Conservation (phyloP, 257 asterid genomes). For the Voacanga thouarsii region DNA sequence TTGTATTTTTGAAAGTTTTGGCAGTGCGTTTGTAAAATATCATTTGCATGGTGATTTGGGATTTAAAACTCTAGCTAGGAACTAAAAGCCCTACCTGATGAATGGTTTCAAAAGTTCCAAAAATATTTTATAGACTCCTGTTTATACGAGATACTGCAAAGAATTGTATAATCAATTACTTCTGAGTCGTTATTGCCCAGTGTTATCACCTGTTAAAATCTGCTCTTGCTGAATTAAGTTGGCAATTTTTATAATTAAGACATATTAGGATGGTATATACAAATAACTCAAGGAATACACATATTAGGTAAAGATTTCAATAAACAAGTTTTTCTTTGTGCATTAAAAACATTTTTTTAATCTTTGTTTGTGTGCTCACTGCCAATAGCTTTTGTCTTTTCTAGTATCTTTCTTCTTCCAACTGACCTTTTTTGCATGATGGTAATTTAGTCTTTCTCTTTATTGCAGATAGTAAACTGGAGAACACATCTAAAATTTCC, state of each 20-base stretch:
- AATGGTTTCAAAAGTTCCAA: not conserved
- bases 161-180: not conserved
- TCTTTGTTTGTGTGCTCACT: not conserved
- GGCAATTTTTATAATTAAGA: not conserved
- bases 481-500: constrained; percentile 88
- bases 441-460: constrained; percentile 13
- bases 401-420: not conserved
- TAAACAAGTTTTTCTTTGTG: not conserved
- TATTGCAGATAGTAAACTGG: constrained; percentile 81
- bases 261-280: not conserved
- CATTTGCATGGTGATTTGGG: not conserved
- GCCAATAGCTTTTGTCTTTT: not conserved
- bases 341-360: too few relatives aligned
- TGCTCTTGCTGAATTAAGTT: not conserved
- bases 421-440: not conserved
- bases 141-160: not conserved
- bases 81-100: not conserved
- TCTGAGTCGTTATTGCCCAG: not conserved
- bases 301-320: not conserved
- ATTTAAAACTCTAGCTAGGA: not conserved
- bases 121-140: not conserved
- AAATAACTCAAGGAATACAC: not conserved
- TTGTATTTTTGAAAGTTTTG: not conserved
- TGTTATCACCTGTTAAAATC: not conserved
- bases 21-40: not conserved